phyloP scores from a whole-genome alignment of 441 rosid species.

The Populus hybrid region DNA sequence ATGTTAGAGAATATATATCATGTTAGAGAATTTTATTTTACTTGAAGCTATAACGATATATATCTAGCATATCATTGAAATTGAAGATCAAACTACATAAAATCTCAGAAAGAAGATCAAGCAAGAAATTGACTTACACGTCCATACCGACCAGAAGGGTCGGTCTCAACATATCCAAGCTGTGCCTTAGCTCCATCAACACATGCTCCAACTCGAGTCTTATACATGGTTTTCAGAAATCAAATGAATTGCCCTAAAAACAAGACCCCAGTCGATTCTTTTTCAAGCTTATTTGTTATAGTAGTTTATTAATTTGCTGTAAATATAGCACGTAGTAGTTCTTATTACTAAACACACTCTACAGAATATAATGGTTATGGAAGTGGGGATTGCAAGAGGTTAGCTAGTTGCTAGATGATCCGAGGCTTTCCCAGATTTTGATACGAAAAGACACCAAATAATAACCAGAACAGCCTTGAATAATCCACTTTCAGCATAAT shows the following conservation, averaged over 20 bases:
- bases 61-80: neutral
- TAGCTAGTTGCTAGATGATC: conserved; percentile 50
- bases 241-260: conserved; percentile 5
- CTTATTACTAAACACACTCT: neutral
- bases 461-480: conserved; percentile 72
- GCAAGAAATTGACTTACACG: conserved; percentile 46
- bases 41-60: neutral
- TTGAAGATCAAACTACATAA: neutral
- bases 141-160: conserved; percentile 65
- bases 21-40: neutral
- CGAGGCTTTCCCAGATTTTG: conserved; percentile 89
- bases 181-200: conserved; percentile 28
- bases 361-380: neutral
- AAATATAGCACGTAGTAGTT: neutral
- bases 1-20: neutral
- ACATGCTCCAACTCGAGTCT: conserved; percentile 27
- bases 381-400: neutral
- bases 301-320: neutral
- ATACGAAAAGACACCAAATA: conserved; percentile 73
- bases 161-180: conserved; percentile 50
- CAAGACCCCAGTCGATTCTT: neutral
- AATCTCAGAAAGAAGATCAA: neutral
- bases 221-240: conserved; percentile 38
- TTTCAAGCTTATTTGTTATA: neutral
- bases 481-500: conserved; percentile 70